Percentiles rank a stretch among this genome's conserved stretches.
Conservation (phyloP, 345 rosid species). For the Lumnitzera littorea region DNA sequence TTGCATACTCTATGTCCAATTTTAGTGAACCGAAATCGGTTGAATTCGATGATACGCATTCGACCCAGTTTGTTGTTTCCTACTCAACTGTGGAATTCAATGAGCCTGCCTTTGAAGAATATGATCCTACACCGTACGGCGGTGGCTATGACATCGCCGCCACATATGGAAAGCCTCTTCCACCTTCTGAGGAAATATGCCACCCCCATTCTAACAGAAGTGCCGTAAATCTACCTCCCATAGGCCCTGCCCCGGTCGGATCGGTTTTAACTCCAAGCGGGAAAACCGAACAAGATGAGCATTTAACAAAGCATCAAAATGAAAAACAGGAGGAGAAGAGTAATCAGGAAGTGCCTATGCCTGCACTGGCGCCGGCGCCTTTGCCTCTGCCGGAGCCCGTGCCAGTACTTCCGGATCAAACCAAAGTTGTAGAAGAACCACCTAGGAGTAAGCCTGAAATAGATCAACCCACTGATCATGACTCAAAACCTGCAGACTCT, state of each 20-base stretch:
- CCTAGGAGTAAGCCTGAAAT: neutral
- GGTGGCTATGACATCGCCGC: slow-evolving; percentile 58
- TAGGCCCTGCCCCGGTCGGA: too few species aligned
- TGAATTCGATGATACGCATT: slow-evolving; percentile 13
- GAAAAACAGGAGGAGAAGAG: slow-evolving; percentile 16
- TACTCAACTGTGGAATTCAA: slow-evolving; percentile 37
- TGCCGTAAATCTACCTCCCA: neutral
- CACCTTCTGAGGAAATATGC: slow-evolving; percentile 50
- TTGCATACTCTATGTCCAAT: slow-evolving; percentile 40
- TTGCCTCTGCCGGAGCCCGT: too few species aligned
- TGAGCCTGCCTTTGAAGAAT: slow-evolving; percentile 50
- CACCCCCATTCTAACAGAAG: slow-evolving; percentile 37
- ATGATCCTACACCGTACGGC: slow-evolving; percentile 66
- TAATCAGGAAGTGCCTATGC: slow-evolving; percentile 8
- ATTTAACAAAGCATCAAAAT: neutral
- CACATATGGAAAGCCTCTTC: slow-evolving; percentile 62
- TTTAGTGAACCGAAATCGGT: slow-evolving; percentile 30
- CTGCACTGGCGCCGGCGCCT: neutral
- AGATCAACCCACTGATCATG: slow-evolving; percentile 3
- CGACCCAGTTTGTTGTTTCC: slow-evolving; percentile 33
- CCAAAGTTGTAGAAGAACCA: neutral
- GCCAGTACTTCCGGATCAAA: too few species aligned
- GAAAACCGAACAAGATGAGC: slow-evolving; percentile 9
- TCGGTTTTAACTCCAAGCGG: slow-evolving; percentile 4
- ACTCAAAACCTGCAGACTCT: neutral